phyloP scores from a whole-genome alignment of 805 yeast genomes.

The Yamadazyma paraphyllophila region DNA sequence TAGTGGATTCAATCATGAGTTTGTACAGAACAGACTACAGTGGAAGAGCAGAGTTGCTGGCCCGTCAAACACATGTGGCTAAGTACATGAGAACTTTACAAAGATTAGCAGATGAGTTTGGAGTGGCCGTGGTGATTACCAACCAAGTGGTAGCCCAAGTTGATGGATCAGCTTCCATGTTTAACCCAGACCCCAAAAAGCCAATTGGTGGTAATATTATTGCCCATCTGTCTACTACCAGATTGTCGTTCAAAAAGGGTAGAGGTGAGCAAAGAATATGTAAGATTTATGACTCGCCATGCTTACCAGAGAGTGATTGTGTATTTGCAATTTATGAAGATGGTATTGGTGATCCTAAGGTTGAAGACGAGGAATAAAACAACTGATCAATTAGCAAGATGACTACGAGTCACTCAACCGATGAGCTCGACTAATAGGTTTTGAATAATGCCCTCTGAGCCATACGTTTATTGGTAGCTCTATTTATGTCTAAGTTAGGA shows the following conservation, averaged over 20 bases:
- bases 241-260: constrained; percentile 87
- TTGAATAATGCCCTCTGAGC: no score
- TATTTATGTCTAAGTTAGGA: no score
- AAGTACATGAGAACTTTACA: constrained; percentile 89
- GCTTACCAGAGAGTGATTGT: constrained; percentile 93
- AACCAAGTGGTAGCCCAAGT: constrained; percentile 98
- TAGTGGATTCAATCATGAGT: constrained; percentile 98
- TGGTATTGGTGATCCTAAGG: constrained; percentile 94
- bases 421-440: no score
- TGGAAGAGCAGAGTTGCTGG: constrained; percentile 94
- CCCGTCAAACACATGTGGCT: constrained; percentile 92
- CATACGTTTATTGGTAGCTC: neutral
- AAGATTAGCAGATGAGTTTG: constrained; percentile 94
- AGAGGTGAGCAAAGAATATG: constrained; percentile 90
- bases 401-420: neutral
- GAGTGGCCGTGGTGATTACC: constrained; percentile 88
- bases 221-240: constrained; percentile 94
- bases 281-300: constrained; percentile 93
- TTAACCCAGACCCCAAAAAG: constrained; percentile 95
- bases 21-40: constrained; percentile 90
- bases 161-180: constrained; percentile 79
- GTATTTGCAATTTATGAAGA: constrained; percentile 95
- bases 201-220: constrained; percentile 98
- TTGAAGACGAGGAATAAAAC: constrained; percentile 51
- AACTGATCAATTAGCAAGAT: neutral